phyloP scores from a whole-genome alignment of 805 yeast genomes.

The Metschnikowia orientalis region DNA sequence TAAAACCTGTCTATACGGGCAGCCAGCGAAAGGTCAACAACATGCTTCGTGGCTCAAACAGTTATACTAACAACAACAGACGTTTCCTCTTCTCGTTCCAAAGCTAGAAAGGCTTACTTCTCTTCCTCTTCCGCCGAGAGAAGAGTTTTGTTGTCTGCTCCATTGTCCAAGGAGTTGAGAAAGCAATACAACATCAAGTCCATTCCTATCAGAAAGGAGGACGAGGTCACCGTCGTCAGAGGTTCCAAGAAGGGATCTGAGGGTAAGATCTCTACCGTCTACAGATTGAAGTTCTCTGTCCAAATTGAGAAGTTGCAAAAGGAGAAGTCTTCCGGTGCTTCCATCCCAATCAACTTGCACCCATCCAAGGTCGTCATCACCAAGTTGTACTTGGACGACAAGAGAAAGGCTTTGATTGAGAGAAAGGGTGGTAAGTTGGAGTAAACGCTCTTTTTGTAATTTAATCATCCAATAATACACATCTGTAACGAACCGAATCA shows the following conservation, averaged over 20 bases:
- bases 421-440: slow-evolving; percentile 98
- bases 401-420: slow-evolving; percentile 95
- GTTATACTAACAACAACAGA: slow-evolving; percentile 51
- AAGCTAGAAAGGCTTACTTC: slow-evolving; percentile 99
- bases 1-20: too few relatives aligned
- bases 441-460: slow-evolving; percentile 44
- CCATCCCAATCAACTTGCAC: slow-evolving; percentile 95
- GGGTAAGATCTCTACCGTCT: slow-evolving; percentile 95
- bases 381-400: slow-evolving; percentile 96
- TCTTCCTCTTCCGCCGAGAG: slow-evolving; percentile 94
- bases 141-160: slow-evolving; percentile 94
- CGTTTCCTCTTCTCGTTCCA: slow-evolving; percentile 99
- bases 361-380: slow-evolving; percentile 99
- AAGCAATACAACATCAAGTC: slow-evolving; percentile 94
- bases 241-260: slow-evolving; percentile 99
- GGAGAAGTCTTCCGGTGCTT: slow-evolving; percentile 97
- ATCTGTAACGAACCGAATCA: too few relatives aligned
- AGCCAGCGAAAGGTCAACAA: too few relatives aligned
- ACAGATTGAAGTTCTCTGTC: slow-evolving; percentile 96
- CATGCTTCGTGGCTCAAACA: background rate
- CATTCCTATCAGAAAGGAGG: slow-evolving; percentile 96
- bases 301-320: slow-evolving; percentile 96
- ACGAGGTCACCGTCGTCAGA: slow-evolving; percentile 92
- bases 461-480: background rate
- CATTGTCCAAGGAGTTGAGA: slow-evolving; percentile 97